Percentiles rank a stretch among this genome's conserved stretches.
phyloP scores from a whole-genome alignment of 1,284 basidiomycete genomes.

The Cryptococcus sp. region DNA sequence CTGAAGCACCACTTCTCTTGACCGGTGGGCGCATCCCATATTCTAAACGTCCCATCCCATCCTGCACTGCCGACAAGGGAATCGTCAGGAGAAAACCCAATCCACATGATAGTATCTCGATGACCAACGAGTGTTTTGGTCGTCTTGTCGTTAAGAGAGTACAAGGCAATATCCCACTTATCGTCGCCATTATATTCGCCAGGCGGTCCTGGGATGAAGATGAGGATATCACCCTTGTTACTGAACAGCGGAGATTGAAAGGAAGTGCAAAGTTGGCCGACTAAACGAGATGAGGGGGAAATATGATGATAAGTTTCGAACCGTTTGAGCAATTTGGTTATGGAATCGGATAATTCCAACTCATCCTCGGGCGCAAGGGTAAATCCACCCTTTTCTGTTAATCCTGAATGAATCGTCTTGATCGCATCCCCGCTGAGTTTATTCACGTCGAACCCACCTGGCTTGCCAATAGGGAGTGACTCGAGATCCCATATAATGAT shows the following conservation, averaged over 20 bases:
- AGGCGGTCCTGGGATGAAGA: conserved; percentile 1
- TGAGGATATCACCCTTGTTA: conserved; percentile 1
- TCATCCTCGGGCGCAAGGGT: not conserved
- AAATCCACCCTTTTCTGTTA: no score
- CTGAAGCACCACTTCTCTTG: no score
- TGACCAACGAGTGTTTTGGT: conserved; percentile 3
- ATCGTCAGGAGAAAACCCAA: conserved; percentile 7
- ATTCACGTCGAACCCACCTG: no score
- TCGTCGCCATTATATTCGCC: conserved; percentile 5
- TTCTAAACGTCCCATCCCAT: conserved; percentile 7
- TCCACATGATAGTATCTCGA: conserved; percentile 8
- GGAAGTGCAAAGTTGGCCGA: not conserved
- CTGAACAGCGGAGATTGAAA: conserved; percentile 4
- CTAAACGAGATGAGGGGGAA: not conserved
- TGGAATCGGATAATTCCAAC: not conserved
- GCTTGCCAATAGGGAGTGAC: no score
- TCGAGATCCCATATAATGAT: no score
- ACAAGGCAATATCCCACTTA: conserved; percentile 7
- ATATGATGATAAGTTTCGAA: not conserved
- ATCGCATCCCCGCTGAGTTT: no score
- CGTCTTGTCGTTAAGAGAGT: not conserved
- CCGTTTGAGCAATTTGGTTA: not conserved
- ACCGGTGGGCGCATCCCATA: no score
- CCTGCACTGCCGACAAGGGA: conserved; percentile 1
- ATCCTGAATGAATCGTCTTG: no score